Conservation (phyloP, 2,329 filamentous ascomycete genomes). For the Grosmannia clavigera region DNA sequence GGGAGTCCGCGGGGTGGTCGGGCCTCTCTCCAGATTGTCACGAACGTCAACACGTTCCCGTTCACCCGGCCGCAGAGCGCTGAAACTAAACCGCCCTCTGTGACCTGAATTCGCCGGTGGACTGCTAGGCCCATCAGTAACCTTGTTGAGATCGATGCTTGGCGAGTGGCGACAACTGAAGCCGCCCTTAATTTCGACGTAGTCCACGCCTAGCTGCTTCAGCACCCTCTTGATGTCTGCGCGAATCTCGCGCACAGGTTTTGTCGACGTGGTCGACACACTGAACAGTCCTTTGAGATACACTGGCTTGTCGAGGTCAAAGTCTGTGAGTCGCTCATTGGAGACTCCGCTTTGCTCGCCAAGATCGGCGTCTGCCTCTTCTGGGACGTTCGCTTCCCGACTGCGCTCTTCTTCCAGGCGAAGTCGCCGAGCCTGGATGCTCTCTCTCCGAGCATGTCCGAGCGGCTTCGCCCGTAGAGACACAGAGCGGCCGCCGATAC, state of each 20-base stretch:
- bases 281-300: slow-evolving; percentile 95
- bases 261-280: slow-evolving; percentile 90
- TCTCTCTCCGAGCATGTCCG: slow-evolving; percentile 79
- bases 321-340: slow-evolving; percentile 49
- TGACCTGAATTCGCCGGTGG: slow-evolving; percentile 37
- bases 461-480: slow-evolving; percentile 73
- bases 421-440: slow-evolving; percentile 75
- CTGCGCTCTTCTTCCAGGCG: slow-evolving; percentile 38
- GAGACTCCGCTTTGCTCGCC: slow-evolving; percentile 48
- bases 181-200: slow-evolving; percentile 81
- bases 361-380: slow-evolving; percentile 79
- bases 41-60: slow-evolving; percentile 51
- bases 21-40: slow-evolving; percentile 38
- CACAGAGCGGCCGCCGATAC: slow-evolving; percentile 36
- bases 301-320: slow-evolving; percentile 82
- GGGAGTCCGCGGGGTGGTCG: slow-evolving; percentile 34
- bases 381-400: slow-evolving; percentile 66
- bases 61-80: slow-evolving; percentile 49
- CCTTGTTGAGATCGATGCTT: slow-evolving; percentile 75
- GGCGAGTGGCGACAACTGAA: slow-evolving; percentile 83
- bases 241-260: slow-evolving; percentile 74
- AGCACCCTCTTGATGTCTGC: slow-evolving; percentile 84
- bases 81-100: slow-evolving; percentile 72
- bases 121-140: slow-evolving; percentile 50
- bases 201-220: slow-evolving; percentile 79